These are phyloP conservation scores for Helichrysum umbraculigerum DNA, from an alignment of 129 eudicot species.

Conservation along the genomic window DNA sequence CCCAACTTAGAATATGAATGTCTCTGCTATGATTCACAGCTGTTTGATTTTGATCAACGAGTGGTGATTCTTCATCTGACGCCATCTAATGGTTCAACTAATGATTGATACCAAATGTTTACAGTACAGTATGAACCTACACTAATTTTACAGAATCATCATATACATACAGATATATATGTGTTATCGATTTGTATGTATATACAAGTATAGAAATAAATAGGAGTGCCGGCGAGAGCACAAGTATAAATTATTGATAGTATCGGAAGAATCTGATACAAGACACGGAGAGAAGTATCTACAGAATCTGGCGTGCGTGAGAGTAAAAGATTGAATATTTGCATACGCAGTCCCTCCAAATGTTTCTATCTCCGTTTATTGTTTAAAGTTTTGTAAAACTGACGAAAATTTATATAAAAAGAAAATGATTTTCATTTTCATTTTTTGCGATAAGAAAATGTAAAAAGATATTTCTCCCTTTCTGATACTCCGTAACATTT, in stretches of 20 bases:
- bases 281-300: slow-evolving; percentile 19
- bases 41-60: slow-evolving; percentile 31
- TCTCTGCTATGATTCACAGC: slow-evolving; percentile 59
- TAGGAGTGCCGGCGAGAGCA: slow-evolving; percentile 31
- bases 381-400: no score
- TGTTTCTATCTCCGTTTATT: no score
- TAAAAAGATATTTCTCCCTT: no score
- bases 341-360: background rate
- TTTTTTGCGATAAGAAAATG: no score
- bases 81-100: slow-evolving; percentile 35
- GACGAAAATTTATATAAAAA: no score
- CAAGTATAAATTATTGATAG: slow-evolving; percentile 16
- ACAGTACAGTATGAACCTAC: background rate
- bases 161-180: background rate
- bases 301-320: slow-evolving; percentile 27
- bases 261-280: slow-evolving; percentile 17
- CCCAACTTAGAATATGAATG: slow-evolving; percentile 69
- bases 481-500: no score
- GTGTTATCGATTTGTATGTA: slow-evolving; percentile 10
- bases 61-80: slow-evolving; percentile 65
- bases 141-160: slow-evolving; percentile 14
- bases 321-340: background rate
- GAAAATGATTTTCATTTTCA: no score
- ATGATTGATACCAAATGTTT: background rate
- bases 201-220: background rate